These are phyloP conservation scores for Cicer yamashitae DNA, from an alignment of 306 rosid genomes.

Conservation along the genomic window DNA sequence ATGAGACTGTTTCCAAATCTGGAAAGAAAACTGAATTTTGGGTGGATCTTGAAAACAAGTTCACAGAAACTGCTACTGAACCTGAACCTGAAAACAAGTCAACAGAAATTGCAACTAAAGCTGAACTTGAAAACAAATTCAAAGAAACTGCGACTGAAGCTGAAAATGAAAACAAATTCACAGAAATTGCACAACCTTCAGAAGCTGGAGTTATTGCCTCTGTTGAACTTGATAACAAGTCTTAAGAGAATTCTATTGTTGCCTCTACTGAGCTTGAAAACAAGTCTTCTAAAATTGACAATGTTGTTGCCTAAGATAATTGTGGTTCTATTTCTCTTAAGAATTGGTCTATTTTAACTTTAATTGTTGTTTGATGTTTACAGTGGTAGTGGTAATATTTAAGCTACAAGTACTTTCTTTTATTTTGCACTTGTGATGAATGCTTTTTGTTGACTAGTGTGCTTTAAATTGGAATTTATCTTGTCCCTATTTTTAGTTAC, in stretches of 20 bases:
- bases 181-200: conserved; percentile 41
- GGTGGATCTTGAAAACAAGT: conserved; percentile 58
- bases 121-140: conserved; percentile 42
- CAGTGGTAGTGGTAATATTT: neutral
- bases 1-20: conserved; percentile 79
- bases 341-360: conserved; percentile 5
- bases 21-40: conserved; percentile 90
- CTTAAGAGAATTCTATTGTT: conserved; percentile 33
- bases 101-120: conserved; percentile 42
- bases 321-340: conserved; percentile 13
- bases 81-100: conserved; percentile 52
- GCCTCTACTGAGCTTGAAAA: conserved; percentile 48
- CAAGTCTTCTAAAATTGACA: conserved; percentile 58
- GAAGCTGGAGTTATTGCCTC: conserved; percentile 44
- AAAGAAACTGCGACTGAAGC: conserved; percentile 35
- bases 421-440: too few species aligned
- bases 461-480: too few species aligned
- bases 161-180: neutral
- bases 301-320: conserved; percentile 54
- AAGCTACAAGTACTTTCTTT: neutral
- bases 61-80: conserved; percentile 42
- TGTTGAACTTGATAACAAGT: conserved; percentile 28
- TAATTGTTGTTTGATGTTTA: conserved; percentile 3
- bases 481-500: too few species aligned
- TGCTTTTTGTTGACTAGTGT: too few species aligned